A percentile compares a stretch with the other conserved stretches of the same genome.
Evolutionary conservation across 495 filamentous ascomycete species (phyloP).

Genomic region (Pyrenula aspistea): DNA sequence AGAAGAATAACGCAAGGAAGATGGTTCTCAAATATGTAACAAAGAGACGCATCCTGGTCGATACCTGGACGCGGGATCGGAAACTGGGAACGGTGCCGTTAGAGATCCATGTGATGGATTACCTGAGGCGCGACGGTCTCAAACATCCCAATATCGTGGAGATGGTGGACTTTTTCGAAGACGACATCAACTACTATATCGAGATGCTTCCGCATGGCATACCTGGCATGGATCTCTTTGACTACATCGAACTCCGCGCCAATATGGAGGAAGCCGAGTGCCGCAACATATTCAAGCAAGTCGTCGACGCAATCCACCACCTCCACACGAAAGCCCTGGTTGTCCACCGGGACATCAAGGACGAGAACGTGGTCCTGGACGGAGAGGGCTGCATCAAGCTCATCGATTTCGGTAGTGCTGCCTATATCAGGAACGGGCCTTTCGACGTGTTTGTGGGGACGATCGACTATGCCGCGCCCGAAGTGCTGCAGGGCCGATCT

Average conservation of each 20-base stretch:
- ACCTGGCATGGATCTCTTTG: conserved; percentile 97
- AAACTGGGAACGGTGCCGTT: conserved; percentile 91
- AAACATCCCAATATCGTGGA: conserved; percentile 95
- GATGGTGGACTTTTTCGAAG: conserved; percentile 98
- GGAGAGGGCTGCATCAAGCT: conserved; percentile 93
- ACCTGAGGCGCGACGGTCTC: conserved; percentile 73
- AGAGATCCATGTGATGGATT: conserved; percentile 96
- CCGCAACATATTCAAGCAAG: conserved; percentile 89
- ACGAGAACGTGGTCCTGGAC: conserved; percentile 93
- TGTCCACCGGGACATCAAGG: conserved; percentile 96
- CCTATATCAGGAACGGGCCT: conserved; percentile 94
- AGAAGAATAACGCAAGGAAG: conserved; percentile 61
- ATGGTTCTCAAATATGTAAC: conserved; percentile 97
- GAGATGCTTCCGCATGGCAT: conserved; percentile 95
- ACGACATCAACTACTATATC: conserved; percentile 97
- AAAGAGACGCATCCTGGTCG: conserved; percentile 90
- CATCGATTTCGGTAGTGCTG: conserved; percentile 95
- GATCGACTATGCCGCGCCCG: conserved; percentile 96
- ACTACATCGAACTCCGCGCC: conserved; percentile 92
- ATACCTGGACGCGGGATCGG: conserved; percentile 95
- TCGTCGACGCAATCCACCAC: conserved; percentile 79
- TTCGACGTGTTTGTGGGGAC: conserved; percentile 99
- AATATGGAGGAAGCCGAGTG: conserved; percentile 95
- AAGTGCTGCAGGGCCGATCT: conserved; percentile 86
- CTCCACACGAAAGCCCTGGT: conserved; percentile 84